Evolutionary conservation across 352 stramenopile species (phyloP), one percentile per base, ranked within the genome.

Genomic region (Phytophthora syringae): DNA sequence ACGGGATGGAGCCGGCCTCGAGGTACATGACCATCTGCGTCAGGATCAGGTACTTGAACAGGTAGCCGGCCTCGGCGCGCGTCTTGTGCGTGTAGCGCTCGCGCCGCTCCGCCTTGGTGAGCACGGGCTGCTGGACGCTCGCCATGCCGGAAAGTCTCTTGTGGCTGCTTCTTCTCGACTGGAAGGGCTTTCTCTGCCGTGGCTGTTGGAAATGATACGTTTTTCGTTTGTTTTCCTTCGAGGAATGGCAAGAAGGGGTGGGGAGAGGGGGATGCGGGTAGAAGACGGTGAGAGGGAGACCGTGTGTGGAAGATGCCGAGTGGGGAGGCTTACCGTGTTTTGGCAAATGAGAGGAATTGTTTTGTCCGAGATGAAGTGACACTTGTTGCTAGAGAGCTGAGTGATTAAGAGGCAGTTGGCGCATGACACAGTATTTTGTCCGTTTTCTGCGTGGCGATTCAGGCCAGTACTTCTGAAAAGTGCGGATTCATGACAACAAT

Each of bases 21-120:
- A 93, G 76, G 59, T 95, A 95, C 48, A 95, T 73, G 24, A 90
- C 74, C 36, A 95, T 84, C 64, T 95, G 87, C 48, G 87, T 90
- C 37, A 95, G 47, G 55, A 95, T 92, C 7, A 95, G 66, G 67
- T 93, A 95, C 74, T 95, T 94, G 75, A 95, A 95, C 48, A 94
- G 66, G 52, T 93, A 95, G 43, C 76, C 74, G 7, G 86, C 86
- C 70, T 94, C 82, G 25, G 74, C 68, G 39, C 86, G 82, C 21
- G 80, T 93, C 69, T 83, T 79, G 34, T 79, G 72, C 80, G 91
- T 88, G 74, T 88, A 93, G 58, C 76, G 72, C 68, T 90, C 83
- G 24, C 81, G 76, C 37, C 83, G 79, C 53, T 86, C 79, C 16
- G 87, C 74, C 60, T 84, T 84, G 25, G 73, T 84, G 11, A 75